phyloP scores from a whole-genome alignment of 2,329 filamentous ascomycete genomes.

The Aspergillus sp. region DNA sequence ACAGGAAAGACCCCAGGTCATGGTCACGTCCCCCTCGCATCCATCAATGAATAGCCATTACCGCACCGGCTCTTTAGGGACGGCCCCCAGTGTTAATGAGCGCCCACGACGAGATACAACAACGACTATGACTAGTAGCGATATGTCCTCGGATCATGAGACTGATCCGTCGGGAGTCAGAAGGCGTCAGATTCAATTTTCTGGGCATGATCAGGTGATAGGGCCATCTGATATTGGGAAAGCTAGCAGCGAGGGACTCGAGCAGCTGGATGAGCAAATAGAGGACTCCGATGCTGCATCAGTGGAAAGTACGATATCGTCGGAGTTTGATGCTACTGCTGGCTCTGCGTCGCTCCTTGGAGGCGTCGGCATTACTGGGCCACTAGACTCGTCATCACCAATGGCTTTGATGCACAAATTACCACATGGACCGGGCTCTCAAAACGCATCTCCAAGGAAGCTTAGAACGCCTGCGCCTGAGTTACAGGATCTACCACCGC shows the following conservation, averaged over 20 bases:
- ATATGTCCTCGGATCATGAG: slow-evolving; percentile 69
- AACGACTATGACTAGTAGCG: slow-evolving; percentile 68
- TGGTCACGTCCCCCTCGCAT: slow-evolving; percentile 60
- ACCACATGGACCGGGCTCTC: slow-evolving; percentile 38
- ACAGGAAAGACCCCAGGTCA: slow-evolving; percentile 52
- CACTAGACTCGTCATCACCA: slow-evolving; percentile 56
- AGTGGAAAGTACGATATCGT: slow-evolving; percentile 55
- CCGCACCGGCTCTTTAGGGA: slow-evolving; percentile 61
- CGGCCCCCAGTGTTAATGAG: slow-evolving; percentile 58
- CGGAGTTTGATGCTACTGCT: slow-evolving; percentile 58
- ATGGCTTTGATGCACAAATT: slow-evolving; percentile 49
- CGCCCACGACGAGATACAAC: slow-evolving; percentile 64
- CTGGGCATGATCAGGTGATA: slow-evolving; percentile 42
- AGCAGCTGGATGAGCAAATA: slow-evolving; percentile 44
- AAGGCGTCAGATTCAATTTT: slow-evolving; percentile 57
- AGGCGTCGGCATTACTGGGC: slow-evolving; percentile 50
- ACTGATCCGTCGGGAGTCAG: slow-evolving; percentile 58
- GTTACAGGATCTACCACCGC: slow-evolving; percentile 63
- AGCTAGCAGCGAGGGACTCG: slow-evolving; percentile 34
- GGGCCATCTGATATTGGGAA: slow-evolving; percentile 35
- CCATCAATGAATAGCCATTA: slow-evolving; percentile 52
- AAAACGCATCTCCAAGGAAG: slow-evolving; percentile 58
- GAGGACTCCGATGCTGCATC: slow-evolving; percentile 55
- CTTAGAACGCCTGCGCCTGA: slow-evolving; percentile 50
- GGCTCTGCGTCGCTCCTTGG: slow-evolving; percentile 63